phyloP scores from a whole-genome alignment of 495 filamentous ascomycete genomes.

The Penicillium cosmopolitanum region DNA sequence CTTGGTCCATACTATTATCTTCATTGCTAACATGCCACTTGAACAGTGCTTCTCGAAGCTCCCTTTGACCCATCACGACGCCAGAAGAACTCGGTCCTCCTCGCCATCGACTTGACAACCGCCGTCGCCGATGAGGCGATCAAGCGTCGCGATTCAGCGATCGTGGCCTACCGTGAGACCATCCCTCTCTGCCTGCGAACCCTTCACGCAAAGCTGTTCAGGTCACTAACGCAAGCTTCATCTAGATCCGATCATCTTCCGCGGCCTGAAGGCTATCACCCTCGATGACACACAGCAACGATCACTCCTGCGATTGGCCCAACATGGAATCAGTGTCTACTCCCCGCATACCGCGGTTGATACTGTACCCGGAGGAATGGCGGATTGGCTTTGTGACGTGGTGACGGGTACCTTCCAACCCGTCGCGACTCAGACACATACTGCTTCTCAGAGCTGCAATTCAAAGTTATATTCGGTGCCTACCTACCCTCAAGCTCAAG shows the following conservation, averaged over 20 bases:
- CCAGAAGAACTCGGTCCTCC: constrained; percentile 75
- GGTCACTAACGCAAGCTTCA: not conserved
- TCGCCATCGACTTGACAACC: constrained; percentile 89
- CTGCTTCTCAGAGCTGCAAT: constrained; percentile 20
- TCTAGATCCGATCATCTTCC: constrained; percentile 93
- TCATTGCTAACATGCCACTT: not conserved
- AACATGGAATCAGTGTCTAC: constrained; percentile 92
- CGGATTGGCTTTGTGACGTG: constrained; percentile 94
- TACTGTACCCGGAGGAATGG: constrained; percentile 82
- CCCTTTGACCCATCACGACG: constrained; percentile 61
- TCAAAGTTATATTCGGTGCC: constrained; percentile 46
- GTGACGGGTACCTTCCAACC: constrained; percentile 58
- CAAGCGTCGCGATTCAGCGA: constrained; percentile 68
- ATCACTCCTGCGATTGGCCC: constrained; percentile 78
- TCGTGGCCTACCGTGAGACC: constrained; percentile 83
- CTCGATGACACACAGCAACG: constrained; percentile 84
- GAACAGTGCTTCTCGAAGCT: constrained; percentile 74
- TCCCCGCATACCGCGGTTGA: constrained; percentile 94
- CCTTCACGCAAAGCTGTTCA: not conserved
- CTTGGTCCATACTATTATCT: too few relatives aligned
- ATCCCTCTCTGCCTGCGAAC: too few relatives aligned
- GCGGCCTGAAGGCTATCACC: constrained; percentile 83
- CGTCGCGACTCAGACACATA: constrained; percentile 6
- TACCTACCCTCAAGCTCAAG: constrained; percentile 40
- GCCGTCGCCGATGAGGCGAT: constrained; percentile 94